These are phyloP conservation scores for Myriosclerotinia duriaeana DNA, from an alignment of 2,329 filamentous ascomycete species.

Conservation along the genomic window DNA sequence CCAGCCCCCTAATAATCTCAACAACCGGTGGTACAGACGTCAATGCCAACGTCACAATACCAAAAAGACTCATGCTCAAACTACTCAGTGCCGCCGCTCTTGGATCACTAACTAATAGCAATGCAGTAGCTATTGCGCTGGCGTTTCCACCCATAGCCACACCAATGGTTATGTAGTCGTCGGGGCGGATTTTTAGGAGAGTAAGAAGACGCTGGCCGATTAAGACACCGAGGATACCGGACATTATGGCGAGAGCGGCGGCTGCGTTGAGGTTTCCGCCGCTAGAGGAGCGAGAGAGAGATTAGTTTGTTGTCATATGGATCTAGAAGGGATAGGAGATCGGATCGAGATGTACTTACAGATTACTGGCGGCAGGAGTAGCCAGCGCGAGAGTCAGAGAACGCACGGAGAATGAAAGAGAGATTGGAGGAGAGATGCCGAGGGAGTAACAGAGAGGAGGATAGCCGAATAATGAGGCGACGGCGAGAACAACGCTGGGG, in stretches of 20 bases:
- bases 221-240: slow-evolving; percentile 58
- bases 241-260: slow-evolving; percentile 58
- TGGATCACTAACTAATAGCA: slow-evolving; percentile 56
- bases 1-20: slow-evolving; percentile 49
- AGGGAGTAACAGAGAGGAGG: slow-evolving; percentile 54
- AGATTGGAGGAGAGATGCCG: slow-evolving; percentile 53
- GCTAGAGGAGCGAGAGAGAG: background rate
- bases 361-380: slow-evolving; percentile 54
- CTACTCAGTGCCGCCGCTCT: slow-evolving; percentile 59
- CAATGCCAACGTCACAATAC: slow-evolving; percentile 57
- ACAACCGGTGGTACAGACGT: slow-evolving; percentile 57
- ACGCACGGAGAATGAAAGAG: slow-evolving; percentile 56
- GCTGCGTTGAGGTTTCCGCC: slow-evolving; percentile 46
- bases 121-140: slow-evolving; percentile 58
- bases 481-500: slow-evolving; percentile 52
- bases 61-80: slow-evolving; percentile 60
- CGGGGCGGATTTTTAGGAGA: slow-evolving; percentile 53
- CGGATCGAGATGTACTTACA: slow-evolving; percentile 49
- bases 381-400: slow-evolving; percentile 62
- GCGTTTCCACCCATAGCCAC: slow-evolving; percentile 62
- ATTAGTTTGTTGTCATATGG: background rate
- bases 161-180: slow-evolving; percentile 63
- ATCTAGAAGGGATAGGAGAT: background rate
- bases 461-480: slow-evolving; percentile 57
- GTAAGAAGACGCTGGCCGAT: slow-evolving; percentile 52